Percentiles rank a stretch among this genome's conserved stretches.
These are phyloP conservation scores for Penicillium palitans DNA, from an alignment of 2,329 filamentous ascomycete species.

Conservation along the genomic window DNA sequence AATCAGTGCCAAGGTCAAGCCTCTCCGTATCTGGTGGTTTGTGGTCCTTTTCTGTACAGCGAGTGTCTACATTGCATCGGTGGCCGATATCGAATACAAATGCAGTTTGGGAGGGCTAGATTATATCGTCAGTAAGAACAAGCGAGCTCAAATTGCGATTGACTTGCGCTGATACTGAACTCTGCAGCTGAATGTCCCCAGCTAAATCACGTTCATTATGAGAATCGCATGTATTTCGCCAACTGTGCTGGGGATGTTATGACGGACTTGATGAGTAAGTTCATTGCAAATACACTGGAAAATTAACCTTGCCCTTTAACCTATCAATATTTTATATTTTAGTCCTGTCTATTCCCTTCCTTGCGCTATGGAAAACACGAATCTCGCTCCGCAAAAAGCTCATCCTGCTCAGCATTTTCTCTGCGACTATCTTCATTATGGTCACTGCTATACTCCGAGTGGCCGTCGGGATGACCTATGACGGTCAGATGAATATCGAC, in stretches of 20 bases:
- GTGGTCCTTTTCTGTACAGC: slow-evolving; percentile 15
- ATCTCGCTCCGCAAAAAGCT: slow-evolving; percentile 18
- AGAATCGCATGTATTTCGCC: slow-evolving; percentile 19
- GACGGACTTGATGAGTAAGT: slow-evolving; percentile 21
- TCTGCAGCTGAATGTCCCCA: slow-evolving; percentile 14
- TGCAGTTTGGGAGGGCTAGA: slow-evolving; percentile 14
- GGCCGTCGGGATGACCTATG: slow-evolving; percentile 8
- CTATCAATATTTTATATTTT: too few species aligned
- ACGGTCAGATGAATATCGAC: slow-evolving; percentile 16
- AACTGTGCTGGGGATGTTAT: slow-evolving; percentile 20
- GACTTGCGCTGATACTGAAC: neutral
- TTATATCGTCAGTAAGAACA: slow-evolving; percentile 19
- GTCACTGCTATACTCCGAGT: slow-evolving; percentile 19
- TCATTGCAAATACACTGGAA: neutral
- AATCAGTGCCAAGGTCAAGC: slow-evolving; percentile 16
- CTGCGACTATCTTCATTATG: slow-evolving; percentile 19
- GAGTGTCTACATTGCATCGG: slow-evolving; percentile 13
- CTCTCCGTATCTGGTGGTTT: slow-evolving; percentile 20
- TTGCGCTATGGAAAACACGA: slow-evolving; percentile 18
- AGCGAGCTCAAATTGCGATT: neutral
- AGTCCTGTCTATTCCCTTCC: slow-evolving; percentile 21
- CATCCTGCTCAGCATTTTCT: slow-evolving; percentile 19
- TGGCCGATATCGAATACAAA: slow-evolving; percentile 20
- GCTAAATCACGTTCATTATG: slow-evolving; percentile 15
- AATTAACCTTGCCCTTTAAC: neutral